These are phyloP conservation scores for Aureobasidium subglaciale DNA, from an alignment of 2,329 filamentous ascomycete species.

Conservation along the genomic window DNA sequence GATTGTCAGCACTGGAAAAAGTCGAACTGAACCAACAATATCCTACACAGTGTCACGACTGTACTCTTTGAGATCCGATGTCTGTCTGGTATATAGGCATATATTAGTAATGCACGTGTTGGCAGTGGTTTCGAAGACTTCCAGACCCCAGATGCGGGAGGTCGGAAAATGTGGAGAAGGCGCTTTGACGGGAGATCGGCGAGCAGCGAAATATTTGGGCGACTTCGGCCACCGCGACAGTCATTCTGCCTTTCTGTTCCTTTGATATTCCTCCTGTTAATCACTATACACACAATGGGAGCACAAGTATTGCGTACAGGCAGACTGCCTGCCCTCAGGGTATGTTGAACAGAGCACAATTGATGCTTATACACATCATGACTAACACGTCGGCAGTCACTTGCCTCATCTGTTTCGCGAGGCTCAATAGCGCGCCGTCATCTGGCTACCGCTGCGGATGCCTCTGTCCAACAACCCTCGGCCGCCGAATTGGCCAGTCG, in stretches of 20 bases:
- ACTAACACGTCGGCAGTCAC: constrained; percentile 8
- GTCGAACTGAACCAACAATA: too few relatives aligned
- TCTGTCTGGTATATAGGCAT: too few relatives aligned
- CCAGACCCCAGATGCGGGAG: background rate
- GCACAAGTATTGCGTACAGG: constrained; percentile 13
- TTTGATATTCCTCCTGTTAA: background rate
- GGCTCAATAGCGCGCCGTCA: constrained; percentile 18
- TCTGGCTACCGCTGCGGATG: constrained; percentile 27
- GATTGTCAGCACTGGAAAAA: too few relatives aligned
- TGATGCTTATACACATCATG: background rate
- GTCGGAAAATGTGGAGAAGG: constrained; percentile 1
- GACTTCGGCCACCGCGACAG: background rate
- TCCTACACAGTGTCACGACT: too few relatives aligned
- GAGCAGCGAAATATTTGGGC: constrained; percentile 5
- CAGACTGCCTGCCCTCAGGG: constrained; percentile 16
- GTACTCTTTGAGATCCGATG: too few relatives aligned
- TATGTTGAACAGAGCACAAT: background rate
- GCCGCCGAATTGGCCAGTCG: constrained; percentile 44
- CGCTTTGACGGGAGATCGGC: background rate
- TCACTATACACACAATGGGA: constrained; percentile 10
- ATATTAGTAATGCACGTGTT: constrained; percentile 1
- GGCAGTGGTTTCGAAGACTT: background rate
- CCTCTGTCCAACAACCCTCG: constrained; percentile 13
- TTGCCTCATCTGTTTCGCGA: constrained; percentile 12
- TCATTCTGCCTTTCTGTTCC: background rate